Evolutionary conservation across 805 yeast genomes (phyloP), one percentile per base, ranked within the genome.

Genomic region (Pichia rugopelliculosa): DNA sequence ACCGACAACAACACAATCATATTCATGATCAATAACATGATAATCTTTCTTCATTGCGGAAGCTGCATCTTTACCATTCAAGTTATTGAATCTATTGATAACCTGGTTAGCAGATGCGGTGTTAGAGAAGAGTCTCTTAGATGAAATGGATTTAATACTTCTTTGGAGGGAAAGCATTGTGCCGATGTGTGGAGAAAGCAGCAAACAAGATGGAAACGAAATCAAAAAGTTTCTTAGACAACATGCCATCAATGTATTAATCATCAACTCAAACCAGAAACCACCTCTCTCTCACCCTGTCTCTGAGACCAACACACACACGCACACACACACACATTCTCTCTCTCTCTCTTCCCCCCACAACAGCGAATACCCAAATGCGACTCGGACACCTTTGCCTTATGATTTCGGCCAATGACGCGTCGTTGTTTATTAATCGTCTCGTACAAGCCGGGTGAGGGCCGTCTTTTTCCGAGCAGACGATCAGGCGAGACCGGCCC

Each of bases 1-100:
- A 63, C 99, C 99, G 47, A 91, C 89, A 51, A 91, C 98, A 43
- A 91, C 81, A 76, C 96, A 89, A 74, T 91, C 99, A 71, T 93
- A 91, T 69, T 93, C 98, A 69, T 91, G 99, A 71, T 91, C 98
- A 57, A 91, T 83, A 54, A 91, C 83, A 63, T 88, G 93, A 70
- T 93, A 91, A 63, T 89, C 87, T 56, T 80, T 73, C 44, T 77
- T 72, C 59, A 79, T 72, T 50, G 76, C 72, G 42, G 69, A 65
- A 21, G 84, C 70, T 26, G 85, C 84, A 48, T 64, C 65, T 55
- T 74, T 74, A 56, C 79, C 78, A 48, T 67, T 60, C 41, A 74
- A 62, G 51, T 71, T 70, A 48, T 68, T 74, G 49, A 65, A 64
- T 47, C 66, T 61, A 39, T 72, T 57, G 42, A 68, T 60, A 41